Evolutionary conservation across 2,329 filamentous ascomycete species (phyloP).

Genomic region (Botrytis pseudocinerea): DNA sequence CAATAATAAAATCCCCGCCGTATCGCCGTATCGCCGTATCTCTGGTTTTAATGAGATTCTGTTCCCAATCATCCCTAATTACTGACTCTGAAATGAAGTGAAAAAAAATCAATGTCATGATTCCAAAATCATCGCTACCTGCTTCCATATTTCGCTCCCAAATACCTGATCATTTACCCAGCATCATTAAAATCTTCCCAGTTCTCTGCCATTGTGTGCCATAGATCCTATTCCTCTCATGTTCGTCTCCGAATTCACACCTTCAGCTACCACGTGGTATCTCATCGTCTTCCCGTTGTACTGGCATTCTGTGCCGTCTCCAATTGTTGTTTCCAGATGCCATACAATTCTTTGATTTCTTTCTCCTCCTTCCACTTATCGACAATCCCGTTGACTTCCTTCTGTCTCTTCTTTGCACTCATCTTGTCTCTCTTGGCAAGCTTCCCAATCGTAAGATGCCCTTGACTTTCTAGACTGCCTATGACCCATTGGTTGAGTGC

Average conservation of each 20-base stretch:
- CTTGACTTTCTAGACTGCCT: constrained; percentile 57
- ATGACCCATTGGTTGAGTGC: constrained; percentile 73
- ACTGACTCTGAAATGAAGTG: background rate
- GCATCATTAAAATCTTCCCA: background rate
- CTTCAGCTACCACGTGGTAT: background rate
- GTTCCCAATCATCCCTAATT: background rate
- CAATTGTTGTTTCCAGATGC: constrained; percentile 64
- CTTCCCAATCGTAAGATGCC: constrained; percentile 57
- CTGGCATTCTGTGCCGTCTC: constrained; percentile 46
- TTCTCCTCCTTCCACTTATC: constrained; percentile 61
- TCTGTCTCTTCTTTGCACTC: constrained; percentile 58
- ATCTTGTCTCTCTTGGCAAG: constrained; percentile 61
- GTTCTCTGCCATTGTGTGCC: background rate
- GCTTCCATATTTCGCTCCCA: background rate
- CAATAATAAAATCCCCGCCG: background rate
- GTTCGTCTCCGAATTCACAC: background rate
- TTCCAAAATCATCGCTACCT: background rate
- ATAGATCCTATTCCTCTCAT: background rate
- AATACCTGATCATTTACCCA: background rate
- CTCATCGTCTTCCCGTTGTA: constrained; percentile 16
- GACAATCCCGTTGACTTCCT: constrained; percentile 63
- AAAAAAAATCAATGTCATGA: background rate
- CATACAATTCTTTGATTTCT: constrained; percentile 62
- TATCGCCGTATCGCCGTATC: background rate
- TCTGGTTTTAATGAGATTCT: too few relatives aligned